Percentiles rank a stretch among this genome's conserved stretches.
Conservation (phyloP, 2,329 filamentous ascomycete species). For the Exophiala calicioides region DNA sequence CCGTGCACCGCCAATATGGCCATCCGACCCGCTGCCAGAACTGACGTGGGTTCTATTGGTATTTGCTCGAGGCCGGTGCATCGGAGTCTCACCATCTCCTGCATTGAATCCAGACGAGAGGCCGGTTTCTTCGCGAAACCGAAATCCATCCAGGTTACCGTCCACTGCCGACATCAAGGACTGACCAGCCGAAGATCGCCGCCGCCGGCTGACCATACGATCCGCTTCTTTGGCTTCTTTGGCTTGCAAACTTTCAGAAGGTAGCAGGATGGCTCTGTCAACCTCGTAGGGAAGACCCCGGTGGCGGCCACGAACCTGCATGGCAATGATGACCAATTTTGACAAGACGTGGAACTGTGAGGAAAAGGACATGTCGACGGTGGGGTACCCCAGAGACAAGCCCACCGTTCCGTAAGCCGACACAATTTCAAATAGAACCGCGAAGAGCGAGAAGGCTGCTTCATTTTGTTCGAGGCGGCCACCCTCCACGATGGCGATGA, state of each 20-base stretch:
- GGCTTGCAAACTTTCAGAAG: conserved; percentile 44
- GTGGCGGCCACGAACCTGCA: conserved; percentile 66
- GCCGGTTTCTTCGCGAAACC: conserved; percentile 26
- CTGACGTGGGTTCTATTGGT: conserved; percentile 19
- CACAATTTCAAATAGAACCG: conserved; percentile 78
- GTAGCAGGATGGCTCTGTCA: conserved; percentile 69
- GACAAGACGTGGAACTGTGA: conserved; percentile 74
- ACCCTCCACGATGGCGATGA: conserved; percentile 88
- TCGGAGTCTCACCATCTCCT: conserved; percentile 4
- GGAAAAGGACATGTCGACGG: conserved; percentile 75
- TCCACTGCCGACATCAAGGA: conserved; percentile 25
- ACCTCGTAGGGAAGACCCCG: conserved; percentile 67
- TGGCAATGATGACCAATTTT: conserved; percentile 66
- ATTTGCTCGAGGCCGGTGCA: conserved; percentile 17
- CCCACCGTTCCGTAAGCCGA: conserved; percentile 95
- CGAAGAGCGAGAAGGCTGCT: conserved; percentile 65
- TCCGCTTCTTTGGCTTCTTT: conserved; percentile 32
- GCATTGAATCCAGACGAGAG: conserved; percentile 16
- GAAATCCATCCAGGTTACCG: conserved; percentile 22
- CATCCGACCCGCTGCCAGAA: conserved; percentile 11
- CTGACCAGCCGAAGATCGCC: conserved; percentile 20
- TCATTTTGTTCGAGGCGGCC: conserved; percentile 64
- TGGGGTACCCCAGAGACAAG: conserved; percentile 78
- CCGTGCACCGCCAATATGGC: conserved; percentile 10
- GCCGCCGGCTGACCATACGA: conserved; percentile 26